phyloP scores from a whole-genome alignment of 2,329 filamentous ascomycete genomes.

The Aspergillus spinulosporus region DNA sequence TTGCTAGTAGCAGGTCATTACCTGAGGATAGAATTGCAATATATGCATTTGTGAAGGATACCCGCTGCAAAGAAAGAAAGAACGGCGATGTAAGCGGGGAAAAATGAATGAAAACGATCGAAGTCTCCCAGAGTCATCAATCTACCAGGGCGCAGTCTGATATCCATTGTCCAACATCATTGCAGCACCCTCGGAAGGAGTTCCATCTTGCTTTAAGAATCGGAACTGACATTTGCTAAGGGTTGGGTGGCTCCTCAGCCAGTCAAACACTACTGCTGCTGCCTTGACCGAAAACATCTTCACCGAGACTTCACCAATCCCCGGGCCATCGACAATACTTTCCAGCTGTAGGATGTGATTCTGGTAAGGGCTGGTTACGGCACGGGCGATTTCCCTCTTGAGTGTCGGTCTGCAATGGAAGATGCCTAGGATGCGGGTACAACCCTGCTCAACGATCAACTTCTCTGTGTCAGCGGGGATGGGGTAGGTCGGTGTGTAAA shows the following conservation, averaged over 20 bases:
- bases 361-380: slow-evolving; percentile 15
- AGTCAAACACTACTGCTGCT: slow-evolving; percentile 17
- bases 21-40: slow-evolving; percentile 3
- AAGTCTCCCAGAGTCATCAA: not conserved
- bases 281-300: slow-evolving; percentile 26
- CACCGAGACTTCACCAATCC: slow-evolving; percentile 15
- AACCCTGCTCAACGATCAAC: slow-evolving; percentile 24
- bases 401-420: slow-evolving; percentile 13
- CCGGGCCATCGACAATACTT: slow-evolving; percentile 17
- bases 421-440: slow-evolving; percentile 31
- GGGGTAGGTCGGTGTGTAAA: slow-evolving; percentile 34
- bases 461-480: slow-evolving; percentile 25
- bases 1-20: not conserved
- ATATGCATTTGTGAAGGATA: not conserved
- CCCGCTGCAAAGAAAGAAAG: not conserved
- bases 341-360: slow-evolving; percentile 19
- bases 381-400: slow-evolving; percentile 13
- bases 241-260: slow-evolving; percentile 16
- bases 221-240: slow-evolving; percentile 20
- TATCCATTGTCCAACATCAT: slow-evolving; percentile 1
- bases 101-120: not conserved
- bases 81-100: not conserved
- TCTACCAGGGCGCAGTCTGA: not conserved
- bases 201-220: slow-evolving; percentile 19
- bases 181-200: not conserved